Evolutionary conservation across 768 basidiomycete genomes (phyloP).

Genomic region (Hericium alpestre): DNA sequence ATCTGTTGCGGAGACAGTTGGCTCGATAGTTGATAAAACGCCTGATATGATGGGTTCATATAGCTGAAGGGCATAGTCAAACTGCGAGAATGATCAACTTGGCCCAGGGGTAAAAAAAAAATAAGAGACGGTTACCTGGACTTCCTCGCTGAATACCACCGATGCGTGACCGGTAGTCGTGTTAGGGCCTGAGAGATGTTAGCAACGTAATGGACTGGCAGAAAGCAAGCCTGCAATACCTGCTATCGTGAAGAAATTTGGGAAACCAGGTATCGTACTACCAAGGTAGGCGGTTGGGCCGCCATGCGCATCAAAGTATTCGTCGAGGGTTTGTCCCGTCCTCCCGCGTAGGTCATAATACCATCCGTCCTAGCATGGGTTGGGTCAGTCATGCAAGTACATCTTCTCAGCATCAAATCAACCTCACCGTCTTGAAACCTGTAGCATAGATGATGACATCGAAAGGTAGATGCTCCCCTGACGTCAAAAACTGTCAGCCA

Average conservation of each 20-base stretch:
- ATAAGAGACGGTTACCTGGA: slow-evolving; percentile 3
- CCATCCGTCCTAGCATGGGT: too few relatives aligned
- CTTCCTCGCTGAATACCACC: slow-evolving; percentile 14
- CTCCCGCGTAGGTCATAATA: slow-evolving; percentile 13
- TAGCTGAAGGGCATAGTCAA: neutral
- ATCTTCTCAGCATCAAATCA: too few relatives aligned
- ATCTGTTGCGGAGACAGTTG: slow-evolving; percentile 11
- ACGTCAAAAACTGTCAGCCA: neutral
- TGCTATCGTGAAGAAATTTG: slow-evolving; percentile 24
- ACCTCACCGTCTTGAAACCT: slow-evolving; percentile 21
- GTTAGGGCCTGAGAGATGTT: slow-evolving; percentile 14
- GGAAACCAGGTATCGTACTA: slow-evolving; percentile 25
- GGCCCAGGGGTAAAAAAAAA: too few relatives aligned
- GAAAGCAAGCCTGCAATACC: slow-evolving; percentile 14
- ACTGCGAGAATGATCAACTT: neutral
- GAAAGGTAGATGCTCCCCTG: slow-evolving; percentile 20
- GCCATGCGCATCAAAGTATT: slow-evolving; percentile 20
- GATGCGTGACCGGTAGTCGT: slow-evolving; percentile 14
- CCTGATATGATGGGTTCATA: neutral
- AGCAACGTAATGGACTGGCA: neutral
- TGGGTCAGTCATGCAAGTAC: too few relatives aligned
- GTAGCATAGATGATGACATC: slow-evolving; percentile 26
- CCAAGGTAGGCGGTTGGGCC: slow-evolving; percentile 26
- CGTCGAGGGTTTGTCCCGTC: slow-evolving; percentile 15
- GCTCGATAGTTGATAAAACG: slow-evolving; percentile 5